phyloP scores from a whole-genome alignment of 306 rosid species.

The Neltuma alba region DNA sequence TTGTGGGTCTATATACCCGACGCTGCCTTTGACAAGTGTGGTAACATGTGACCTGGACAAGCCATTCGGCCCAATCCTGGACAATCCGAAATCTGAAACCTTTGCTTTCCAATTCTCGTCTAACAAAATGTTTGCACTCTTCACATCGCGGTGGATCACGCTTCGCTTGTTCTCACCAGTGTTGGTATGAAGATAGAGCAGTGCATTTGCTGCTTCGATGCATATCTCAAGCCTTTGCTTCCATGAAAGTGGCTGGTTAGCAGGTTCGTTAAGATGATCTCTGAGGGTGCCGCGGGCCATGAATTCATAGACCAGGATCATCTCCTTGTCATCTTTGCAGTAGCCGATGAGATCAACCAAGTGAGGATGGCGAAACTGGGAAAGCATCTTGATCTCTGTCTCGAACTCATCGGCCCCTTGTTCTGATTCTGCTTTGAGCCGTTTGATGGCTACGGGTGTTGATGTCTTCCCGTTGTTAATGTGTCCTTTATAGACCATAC shows the following conservation, averaged over 20 bases:
- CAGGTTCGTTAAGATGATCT: slow-evolving; percentile 38
- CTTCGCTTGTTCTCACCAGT: slow-evolving; percentile 17
- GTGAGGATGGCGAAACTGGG: slow-evolving; percentile 41
- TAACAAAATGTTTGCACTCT: slow-evolving; percentile 50
- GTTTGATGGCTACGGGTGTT: slow-evolving; percentile 39
- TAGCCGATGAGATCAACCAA: slow-evolving; percentile 48
- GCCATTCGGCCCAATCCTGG: slow-evolving; percentile 38
- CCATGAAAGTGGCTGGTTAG: slow-evolving; percentile 36
- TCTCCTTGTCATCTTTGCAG: slow-evolving; percentile 40
- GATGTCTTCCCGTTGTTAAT: not conserved
- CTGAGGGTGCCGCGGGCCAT: slow-evolving; percentile 53
- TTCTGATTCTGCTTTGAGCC: slow-evolving; percentile 39
- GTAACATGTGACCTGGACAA: slow-evolving; percentile 33
- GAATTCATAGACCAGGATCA: slow-evolving; percentile 51
- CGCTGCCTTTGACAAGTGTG: slow-evolving; percentile 38
- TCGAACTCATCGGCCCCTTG: slow-evolving; percentile 43
- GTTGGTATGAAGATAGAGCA: slow-evolving; percentile 40
- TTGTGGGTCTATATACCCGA: slow-evolving; percentile 46
- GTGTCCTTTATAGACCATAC: slow-evolving; percentile 40
- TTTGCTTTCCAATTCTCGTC: slow-evolving; percentile 45
- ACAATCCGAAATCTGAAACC: slow-evolving; percentile 59
- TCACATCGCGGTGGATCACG: slow-evolving; percentile 65
- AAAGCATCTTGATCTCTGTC: slow-evolving; percentile 49
- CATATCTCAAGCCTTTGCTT: slow-evolving; percentile 46
- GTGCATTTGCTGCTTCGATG: slow-evolving; percentile 43